Base-by-base conservation (phyloP, 169 alveolate genomes). In the Plasmodium yoelii region DNA sequence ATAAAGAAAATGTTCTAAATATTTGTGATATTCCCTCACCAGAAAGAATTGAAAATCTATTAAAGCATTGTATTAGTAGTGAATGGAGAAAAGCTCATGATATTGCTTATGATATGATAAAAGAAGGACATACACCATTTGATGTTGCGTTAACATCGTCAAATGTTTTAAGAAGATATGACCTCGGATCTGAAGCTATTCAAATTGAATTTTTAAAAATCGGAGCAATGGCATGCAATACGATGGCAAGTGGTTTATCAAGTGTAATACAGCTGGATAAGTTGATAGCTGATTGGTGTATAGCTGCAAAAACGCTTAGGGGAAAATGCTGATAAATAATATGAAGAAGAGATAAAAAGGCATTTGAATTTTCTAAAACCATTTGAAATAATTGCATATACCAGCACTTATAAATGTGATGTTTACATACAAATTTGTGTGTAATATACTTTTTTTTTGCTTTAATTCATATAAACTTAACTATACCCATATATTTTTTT, bases 21-120 rank as follows among this genome's bases (percentile, higher is more conserved):
- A 94, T 95, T 13, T 97, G 99, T 93, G 99, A 98, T 87, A 94
- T 96, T 51, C 99, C 99, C n/a, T 97, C 98, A 84, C 98, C 99
- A 2, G 99, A 97, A 74, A 92, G 96, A 65, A 94, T 98, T 72
- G 95, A 92, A 75, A 73, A 94, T 56, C 95, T 97, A 63, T 67
- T 97, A 69, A 92, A 94, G 42, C 84, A 92, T 22, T 97, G 99
- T 77, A 82, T 96, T 18, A 80, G 92, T 53, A 97, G 98, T 5
- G 93, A 96, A 65, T 98, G 98, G 96, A 89, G 96, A 56, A 57
- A 92, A 22, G 98, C 98, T 13, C 91, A 94, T 75, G 93, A 92
- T 15, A 74, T 88, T 42, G 88, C 96, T 22, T 92, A 90, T 49
- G 92, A 90, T 2, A 88, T 97, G 71, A 96, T 92, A 68, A 87